phyloP scores from a whole-genome alignment of 352 stramenopile genomes.

The Blastocystis sp. region DNA sequence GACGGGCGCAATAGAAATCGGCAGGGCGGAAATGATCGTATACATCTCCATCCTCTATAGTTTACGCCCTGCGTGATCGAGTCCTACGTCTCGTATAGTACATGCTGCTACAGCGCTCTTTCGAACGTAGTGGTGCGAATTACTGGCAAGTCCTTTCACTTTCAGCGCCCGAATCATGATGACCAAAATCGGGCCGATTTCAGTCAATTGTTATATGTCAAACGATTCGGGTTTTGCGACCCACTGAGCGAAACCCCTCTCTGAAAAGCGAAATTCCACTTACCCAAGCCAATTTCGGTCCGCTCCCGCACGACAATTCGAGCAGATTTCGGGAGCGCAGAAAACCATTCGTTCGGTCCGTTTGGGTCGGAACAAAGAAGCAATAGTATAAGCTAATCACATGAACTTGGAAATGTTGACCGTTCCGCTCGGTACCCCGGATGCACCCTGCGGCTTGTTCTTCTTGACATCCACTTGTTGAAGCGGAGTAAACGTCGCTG shows the following conservation, averaged over 20 bases:
- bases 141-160: too few species aligned
- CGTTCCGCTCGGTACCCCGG: neutral
- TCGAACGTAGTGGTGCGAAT: too few species aligned
- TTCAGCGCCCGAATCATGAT: too few species aligned
- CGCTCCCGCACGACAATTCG: too few species aligned
- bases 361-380: constrained; percentile 16
- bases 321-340: too few species aligned
- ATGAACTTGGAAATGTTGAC: constrained; percentile 67
- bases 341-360: too few species aligned
- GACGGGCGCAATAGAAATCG: neutral
- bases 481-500: constrained; percentile 53
- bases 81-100: neutral
- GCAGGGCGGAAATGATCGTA: neutral
- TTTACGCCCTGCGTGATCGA: neutral
- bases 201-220: too few species aligned
- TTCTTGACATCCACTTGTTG: constrained; percentile 4
- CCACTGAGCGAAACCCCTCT: too few species aligned
- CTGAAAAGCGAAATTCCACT: too few species aligned
- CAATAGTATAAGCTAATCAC: constrained; percentile 32
- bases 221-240: too few species aligned
- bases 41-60: neutral
- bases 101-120: neutral
- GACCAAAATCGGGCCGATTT: too few species aligned
- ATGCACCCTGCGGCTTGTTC: neutral
- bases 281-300: too few species aligned